Evolutionary conservation across 176 grass and related monocot genomes (phyloP).

Genomic region (Juncus inflexus): DNA sequence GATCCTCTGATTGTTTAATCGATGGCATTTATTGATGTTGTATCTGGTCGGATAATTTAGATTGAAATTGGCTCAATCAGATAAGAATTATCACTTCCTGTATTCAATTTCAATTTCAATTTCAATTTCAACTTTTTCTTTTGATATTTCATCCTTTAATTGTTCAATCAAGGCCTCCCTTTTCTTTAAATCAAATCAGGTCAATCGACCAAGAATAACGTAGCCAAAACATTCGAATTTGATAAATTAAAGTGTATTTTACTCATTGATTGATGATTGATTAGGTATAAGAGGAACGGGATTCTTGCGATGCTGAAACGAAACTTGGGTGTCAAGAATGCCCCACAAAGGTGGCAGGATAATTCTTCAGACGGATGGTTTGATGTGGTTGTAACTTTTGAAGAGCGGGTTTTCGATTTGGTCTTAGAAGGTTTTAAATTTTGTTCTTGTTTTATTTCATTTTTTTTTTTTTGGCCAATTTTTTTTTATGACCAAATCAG

Average conservation of each 20-base stretch:
- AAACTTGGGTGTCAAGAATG: constrained; percentile 71
- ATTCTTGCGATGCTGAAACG: constrained; percentile 95
- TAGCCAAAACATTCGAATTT: neutral
- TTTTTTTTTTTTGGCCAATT: neutral
- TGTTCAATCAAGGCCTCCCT: constrained; percentile 2
- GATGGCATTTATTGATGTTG: no score
- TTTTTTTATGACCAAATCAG: no score
- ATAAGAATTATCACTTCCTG: no score
- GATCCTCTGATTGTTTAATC: no score
- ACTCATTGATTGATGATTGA: neutral
- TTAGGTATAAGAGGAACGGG: constrained; percentile 93
- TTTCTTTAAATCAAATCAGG: neutral
- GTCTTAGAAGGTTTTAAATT: constrained; percentile 59
- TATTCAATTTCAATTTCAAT: no score
- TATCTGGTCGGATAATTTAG: no score
- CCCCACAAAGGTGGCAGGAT: constrained; percentile 89
- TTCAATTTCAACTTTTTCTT: no score
- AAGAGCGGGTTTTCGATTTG: constrained; percentile 89
- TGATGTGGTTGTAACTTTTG: constrained; percentile 80
- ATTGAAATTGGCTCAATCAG: no score
- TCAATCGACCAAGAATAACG: neutral
- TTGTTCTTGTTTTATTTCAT: neutral
- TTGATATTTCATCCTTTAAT: no score
- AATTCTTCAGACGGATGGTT: constrained; percentile 61
- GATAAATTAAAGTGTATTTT: neutral